phyloP scores from a whole-genome alignment of 2,329 filamentous ascomycete species.

The Cephalotrichum gorgonifer region DNA sequence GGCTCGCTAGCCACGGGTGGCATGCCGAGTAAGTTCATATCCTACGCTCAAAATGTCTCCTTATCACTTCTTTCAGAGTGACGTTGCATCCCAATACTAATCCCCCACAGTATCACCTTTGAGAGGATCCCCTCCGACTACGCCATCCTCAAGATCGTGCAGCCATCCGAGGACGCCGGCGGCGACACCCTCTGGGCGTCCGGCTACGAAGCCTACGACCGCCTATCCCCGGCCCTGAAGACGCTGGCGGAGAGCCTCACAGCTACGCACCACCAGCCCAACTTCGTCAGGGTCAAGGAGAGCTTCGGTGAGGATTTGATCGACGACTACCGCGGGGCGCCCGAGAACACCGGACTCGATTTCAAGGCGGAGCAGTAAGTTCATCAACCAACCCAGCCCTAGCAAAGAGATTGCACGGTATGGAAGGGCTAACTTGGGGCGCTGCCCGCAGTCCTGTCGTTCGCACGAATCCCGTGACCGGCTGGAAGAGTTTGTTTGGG shows the following conservation, averaged over 20 bases:
- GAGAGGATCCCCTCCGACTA: conserved; percentile 56
- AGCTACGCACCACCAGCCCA: conserved; percentile 40
- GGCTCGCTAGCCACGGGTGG: conserved; percentile 25
- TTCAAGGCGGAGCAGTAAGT: conserved; percentile 40
- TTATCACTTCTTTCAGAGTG: not conserved
- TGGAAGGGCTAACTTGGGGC: conserved; percentile 2
- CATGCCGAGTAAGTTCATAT: conserved; percentile 27
- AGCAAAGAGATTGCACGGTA: no score
- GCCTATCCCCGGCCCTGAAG: conserved; percentile 45
- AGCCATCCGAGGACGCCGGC: conserved; percentile 43
- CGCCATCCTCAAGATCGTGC: conserved; percentile 44
- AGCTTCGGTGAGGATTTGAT: conserved; percentile 34
- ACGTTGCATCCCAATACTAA: not conserved
- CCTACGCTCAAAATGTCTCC: not conserved
- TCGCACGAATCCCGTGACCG: conserved; percentile 47
- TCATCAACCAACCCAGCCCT: no score
- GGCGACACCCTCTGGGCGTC: conserved; percentile 57
- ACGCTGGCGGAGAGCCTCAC: conserved; percentile 49
- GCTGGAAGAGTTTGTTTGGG: conserved; percentile 45
- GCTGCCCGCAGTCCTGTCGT: conserved; percentile 32
- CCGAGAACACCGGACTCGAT: conserved; percentile 36
- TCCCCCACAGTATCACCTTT: conserved; percentile 41
- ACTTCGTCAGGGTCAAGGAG: conserved; percentile 39
- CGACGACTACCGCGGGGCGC: conserved; percentile 32
- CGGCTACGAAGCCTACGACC: conserved; percentile 57